Base-by-base conservation (phyloP, 2,329 filamentous ascomycete genomes). In the Proliferodiscus dingleyae region DNA sequence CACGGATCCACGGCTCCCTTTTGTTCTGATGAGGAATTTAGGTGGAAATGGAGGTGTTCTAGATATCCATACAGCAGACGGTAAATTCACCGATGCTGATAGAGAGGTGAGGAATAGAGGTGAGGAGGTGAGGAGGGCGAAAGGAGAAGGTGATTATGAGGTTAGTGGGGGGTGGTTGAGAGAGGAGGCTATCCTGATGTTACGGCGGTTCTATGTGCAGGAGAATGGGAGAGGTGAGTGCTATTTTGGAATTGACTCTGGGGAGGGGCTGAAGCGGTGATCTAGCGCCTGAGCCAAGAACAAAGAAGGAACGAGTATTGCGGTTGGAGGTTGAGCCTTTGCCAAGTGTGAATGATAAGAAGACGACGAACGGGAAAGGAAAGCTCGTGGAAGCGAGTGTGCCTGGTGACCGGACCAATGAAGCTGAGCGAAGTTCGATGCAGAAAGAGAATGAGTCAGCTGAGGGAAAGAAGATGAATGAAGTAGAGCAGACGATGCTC, bases 181-280 rank as follows among this genome's bases (percentile, higher is more conserved):
- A 37, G 87, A 95, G 61, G 91, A 97, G 62, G 91, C 93, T 4
- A 94, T 98, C 49, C 90, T 91, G 66, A 69, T 98, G 55, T 73
- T 98, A 55, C 78, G 94, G 53, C 83, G 91, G 48, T 98, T 98
- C 67, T 98, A 98, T 65, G 87, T 98, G 24, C 93, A 98, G 68
- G 90, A 98, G 68, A 98, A 98, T 67, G 89, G 87, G 53, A 87
- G 93, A 74, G 88, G 87, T 87, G 70, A 58, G 72, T 61, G 15
- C n/a, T n/a, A 16, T 28, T 23, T 8, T 21, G 4, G 22, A 45
- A 13, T 28, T 19, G n/a, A 9, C 9, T 21, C 19, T 5, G 8
- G 21, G 36, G 22, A 30, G 19, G 24, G 41, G 37, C 49, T 54
- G 21, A 54, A 41, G 13, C 29, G 11, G 6, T 30, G 24, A 46